Percentiles rank a stretch among this genome's conserved stretches.
phyloP scores from a whole-genome alignment of 208 protist species.

The Trypanosoma congolense region DNA sequence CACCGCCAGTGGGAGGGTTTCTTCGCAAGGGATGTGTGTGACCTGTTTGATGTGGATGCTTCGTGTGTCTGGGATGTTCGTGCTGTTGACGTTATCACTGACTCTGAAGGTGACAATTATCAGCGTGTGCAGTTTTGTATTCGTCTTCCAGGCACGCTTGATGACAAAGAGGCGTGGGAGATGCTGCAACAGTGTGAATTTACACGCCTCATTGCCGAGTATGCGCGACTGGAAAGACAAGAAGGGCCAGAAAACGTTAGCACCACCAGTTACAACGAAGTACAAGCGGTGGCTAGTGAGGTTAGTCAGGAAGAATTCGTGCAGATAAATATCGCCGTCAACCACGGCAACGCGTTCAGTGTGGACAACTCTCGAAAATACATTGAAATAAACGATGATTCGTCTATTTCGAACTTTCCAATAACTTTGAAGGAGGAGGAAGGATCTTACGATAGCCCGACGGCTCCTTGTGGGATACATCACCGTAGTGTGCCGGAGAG shows the following conservation, averaged over 20 bases:
- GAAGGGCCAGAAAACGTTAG: neutral
- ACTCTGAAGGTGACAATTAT: neutral
- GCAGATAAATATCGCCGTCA: neutral
- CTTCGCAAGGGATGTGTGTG: conserved; percentile 12
- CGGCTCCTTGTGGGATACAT: neutral
- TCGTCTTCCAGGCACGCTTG: conserved; percentile 16
- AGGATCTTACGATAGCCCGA: neutral
- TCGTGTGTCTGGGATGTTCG: conserved; percentile 17
- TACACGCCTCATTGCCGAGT: conserved; percentile 9
- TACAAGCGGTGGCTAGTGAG: neutral
- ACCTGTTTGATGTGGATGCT: conserved; percentile 15
- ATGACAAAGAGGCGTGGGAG: conserved; percentile 1
- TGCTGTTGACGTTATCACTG: neutral
- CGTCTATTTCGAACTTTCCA: neutral
- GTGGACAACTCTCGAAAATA: neutral
- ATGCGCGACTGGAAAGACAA: conserved; percentile 9
- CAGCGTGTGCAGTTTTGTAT: conserved; percentile 15
- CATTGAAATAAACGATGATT: neutral
- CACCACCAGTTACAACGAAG: neutral
- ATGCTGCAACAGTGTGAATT: conserved; percentile 21
- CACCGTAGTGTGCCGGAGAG: neutral
- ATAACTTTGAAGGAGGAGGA: neutral
- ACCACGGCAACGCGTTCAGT: neutral
- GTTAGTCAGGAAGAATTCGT: neutral
- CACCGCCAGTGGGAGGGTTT: conserved; percentile 9